Evolutionary conservation across 2,329 filamentous ascomycete species (phyloP), one percentile per base, ranked within the genome.

Genomic region (Fusarium goolgardi): DNA sequence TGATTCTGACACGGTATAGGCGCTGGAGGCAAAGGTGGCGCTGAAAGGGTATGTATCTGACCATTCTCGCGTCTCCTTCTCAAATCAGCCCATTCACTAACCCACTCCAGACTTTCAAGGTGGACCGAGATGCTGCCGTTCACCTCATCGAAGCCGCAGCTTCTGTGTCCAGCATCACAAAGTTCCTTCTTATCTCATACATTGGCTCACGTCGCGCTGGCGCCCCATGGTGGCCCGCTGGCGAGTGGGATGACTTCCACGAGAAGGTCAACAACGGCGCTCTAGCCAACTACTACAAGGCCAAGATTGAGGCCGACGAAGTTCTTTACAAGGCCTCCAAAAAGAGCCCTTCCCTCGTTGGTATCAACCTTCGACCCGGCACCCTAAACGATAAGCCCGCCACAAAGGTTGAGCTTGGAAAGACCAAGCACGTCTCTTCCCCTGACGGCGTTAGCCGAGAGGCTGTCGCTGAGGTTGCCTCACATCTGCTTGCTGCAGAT

Each of bases 151-250:
- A 84, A 50, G 88, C 89, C 7, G 83, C 88, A 1, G 83, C 85
- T 21, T 76, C 83, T 10, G 82, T 83, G 0, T 83, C 86, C 0
- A 78, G 79, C 21, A 80, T 91, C 63, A 86, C 79, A 5, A 85
- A 87, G 62, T 91, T 91, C 78, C 81, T 92, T 49, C 83, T 91
- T 70, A 81, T 92, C 53, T 90, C 88, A 1, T 89, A 90, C 67
- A 76, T 86, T 13, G 82, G 82, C 59, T 85, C 86, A 20, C 84
- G 90, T 25, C 81, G 83, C 27, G 56, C 65, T 8, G 79, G 79
- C 31, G 84, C 88, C 1, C 69, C 82, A 1, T 90, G 88, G 87
- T 90, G 85, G 85, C 75, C 80, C 23, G 79, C 82, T 7, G 81
- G 79, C 12, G 78, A 78, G 57, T 88, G 84, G 84, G 76, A 80